These are phyloP conservation scores for Rutstroemia sydowiana DNA, from an alignment of 2,329 filamentous ascomycete genomes.

Conservation along the genomic window DNA sequence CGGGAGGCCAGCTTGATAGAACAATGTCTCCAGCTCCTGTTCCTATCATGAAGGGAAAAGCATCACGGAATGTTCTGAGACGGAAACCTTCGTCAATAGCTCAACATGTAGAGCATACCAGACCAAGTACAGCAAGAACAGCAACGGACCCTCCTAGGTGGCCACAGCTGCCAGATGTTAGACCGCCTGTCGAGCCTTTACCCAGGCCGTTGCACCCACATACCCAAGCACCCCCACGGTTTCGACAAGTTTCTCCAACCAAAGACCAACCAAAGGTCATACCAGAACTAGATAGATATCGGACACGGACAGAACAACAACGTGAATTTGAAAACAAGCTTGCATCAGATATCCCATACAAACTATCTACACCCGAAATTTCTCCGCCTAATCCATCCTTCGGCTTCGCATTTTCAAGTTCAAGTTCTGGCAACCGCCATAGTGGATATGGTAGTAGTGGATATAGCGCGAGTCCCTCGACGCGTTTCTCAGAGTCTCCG, in stretches of 20 bases:
- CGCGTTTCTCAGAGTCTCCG: constrained; percentile 66
- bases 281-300: constrained; percentile 56
- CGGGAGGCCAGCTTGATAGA: constrained; percentile 17
- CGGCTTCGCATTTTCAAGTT: constrained; percentile 9
- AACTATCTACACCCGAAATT: constrained; percentile 55
- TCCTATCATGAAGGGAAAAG: constrained; percentile 23
- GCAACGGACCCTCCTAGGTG: constrained; percentile 18
- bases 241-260: constrained; percentile 14
- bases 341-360: constrained; percentile 44
- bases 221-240: constrained; percentile 36
- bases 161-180: constrained; percentile 12
- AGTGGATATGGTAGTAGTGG: constrained; percentile 36
- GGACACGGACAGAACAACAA: constrained; percentile 37
- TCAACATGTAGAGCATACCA: constrained; percentile 28
- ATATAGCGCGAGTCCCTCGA: constrained; percentile 66
- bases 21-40: neutral
- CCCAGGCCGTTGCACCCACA: constrained; percentile 26
- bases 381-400: constrained; percentile 62
- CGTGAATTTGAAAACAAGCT: constrained; percentile 28
- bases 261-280: constrained; percentile 34
- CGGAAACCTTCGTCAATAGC: constrained; percentile 44
- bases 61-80: constrained; percentile 39
- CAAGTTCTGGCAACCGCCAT: constrained; percentile 33
- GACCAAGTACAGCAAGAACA: constrained; percentile 20
- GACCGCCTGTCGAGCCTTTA: constrained; percentile 20